Conservation (phyloP, 2,329 filamentous ascomycete species). For the Trichothecium roseum region DNA sequence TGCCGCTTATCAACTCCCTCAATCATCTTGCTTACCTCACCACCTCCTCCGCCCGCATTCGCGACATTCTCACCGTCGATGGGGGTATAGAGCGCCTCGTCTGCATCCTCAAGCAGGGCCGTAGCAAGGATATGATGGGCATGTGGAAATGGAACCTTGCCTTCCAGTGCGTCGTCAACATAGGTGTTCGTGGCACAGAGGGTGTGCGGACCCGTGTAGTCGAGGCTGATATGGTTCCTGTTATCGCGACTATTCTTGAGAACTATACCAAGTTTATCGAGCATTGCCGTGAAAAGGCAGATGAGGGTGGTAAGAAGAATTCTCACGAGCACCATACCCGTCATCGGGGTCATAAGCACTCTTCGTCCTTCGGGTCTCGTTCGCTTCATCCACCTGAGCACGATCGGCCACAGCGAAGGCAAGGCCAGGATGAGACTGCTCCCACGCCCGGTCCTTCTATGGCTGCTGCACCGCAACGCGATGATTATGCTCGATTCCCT, state of each 20-base stretch:
- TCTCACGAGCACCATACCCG: conserved; percentile 37
- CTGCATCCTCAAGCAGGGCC: conserved; percentile 94
- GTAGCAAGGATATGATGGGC: conserved; percentile 98
- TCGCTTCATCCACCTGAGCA: conserved; percentile 17
- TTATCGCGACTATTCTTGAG: conserved; percentile 95
- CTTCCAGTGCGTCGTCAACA: conserved; percentile 98
- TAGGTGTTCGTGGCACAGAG: conserved; percentile 92
- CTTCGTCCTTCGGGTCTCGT: conserved; percentile 34
- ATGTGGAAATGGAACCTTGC: conserved; percentile 99
- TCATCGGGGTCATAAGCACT: conserved; percentile 38
- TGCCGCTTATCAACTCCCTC: conserved; percentile 96
- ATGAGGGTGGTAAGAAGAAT: conserved; percentile 68
- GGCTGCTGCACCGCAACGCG: conserved; percentile 12
- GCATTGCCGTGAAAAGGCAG: conserved; percentile 76
- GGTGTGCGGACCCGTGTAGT: conserved; percentile 89
- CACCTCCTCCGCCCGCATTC: conserved; percentile 91
- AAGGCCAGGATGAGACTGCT: not conserved
- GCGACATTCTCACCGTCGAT: conserved; percentile 97
- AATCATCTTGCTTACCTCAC: conserved; percentile 98
- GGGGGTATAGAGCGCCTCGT: conserved; percentile 93
- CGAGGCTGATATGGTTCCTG: conserved; percentile 97
- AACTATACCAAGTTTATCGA: conserved; percentile 98
- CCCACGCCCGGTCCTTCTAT: conserved; percentile 23
- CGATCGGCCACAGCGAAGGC: not conserved
- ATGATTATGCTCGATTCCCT: conserved; percentile 12